Percentiles rank a stretch among this genome's conserved stretches.
These are phyloP conservation scores for Camelina laxa DNA, from an alignment of 345 rosid species.

Conservation along the genomic window DNA sequence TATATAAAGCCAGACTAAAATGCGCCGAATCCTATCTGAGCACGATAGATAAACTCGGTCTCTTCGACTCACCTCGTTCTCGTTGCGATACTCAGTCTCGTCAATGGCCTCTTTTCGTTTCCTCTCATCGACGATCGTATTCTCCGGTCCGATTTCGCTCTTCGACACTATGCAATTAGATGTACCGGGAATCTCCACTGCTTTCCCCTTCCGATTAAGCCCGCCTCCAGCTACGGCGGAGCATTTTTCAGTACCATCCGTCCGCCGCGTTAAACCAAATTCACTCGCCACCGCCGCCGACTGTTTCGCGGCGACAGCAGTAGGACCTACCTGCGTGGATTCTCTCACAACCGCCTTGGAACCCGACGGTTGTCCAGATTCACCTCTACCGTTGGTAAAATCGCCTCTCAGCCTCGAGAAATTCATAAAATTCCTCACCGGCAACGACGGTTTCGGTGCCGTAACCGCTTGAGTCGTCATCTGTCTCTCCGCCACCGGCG, in stretches of 20 bases:
- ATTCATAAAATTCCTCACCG: conserved; percentile 65
- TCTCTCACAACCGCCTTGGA: conserved; percentile 54
- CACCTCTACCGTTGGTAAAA: conserved; percentile 20
- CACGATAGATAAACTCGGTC: conserved; percentile 30
- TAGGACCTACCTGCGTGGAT: conserved; percentile 67
- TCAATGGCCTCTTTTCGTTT: conserved; percentile 62
- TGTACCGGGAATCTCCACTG: conserved; percentile 50
- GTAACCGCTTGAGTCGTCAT: not conserved
- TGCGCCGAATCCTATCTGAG: conserved; percentile 30
- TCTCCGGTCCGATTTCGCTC: conserved; percentile 53
- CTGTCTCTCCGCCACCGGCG: not conserved
- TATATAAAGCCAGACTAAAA: not conserved
- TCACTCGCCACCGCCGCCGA: conserved; percentile 38
- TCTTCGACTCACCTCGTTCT: conserved; percentile 47
- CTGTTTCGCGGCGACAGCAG: conserved; percentile 33
- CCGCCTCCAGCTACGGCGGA: conserved; percentile 39
- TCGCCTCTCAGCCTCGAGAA: conserved; percentile 57
- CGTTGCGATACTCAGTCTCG: conserved; percentile 60
- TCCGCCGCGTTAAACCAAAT: conserved; percentile 44
- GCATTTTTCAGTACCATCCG: conserved; percentile 8
- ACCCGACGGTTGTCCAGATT: conserved; percentile 53
- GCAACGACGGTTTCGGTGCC: too few species aligned
- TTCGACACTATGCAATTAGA: conserved; percentile 64
- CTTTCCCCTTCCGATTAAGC: conserved; percentile 31
- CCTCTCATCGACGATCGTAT: conserved; percentile 50